phyloP scores from a whole-genome alignment of 805 yeast species.

The Candida nanaspora region DNA sequence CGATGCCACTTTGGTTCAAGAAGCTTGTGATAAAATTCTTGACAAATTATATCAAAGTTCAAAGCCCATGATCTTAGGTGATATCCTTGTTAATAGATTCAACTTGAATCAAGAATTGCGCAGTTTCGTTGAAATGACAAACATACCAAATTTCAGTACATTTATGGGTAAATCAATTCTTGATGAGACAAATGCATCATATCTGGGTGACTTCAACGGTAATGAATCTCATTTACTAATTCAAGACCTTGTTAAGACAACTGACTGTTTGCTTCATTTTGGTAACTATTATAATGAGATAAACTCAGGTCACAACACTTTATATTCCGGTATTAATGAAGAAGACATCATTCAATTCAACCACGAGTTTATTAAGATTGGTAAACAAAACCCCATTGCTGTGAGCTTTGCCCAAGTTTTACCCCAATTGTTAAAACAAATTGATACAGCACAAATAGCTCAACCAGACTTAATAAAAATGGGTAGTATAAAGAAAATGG shows the following conservation, averaged over 20 bases:
- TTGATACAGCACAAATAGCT: constrained; percentile 20
- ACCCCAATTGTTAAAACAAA: constrained; percentile 28
- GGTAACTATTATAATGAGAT: constrained; percentile 67
- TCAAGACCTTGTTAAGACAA: constrained; percentile 36
- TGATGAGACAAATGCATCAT: constrained; percentile 32
- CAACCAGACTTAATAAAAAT: too few relatives aligned
- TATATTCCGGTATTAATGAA: constrained; percentile 30
- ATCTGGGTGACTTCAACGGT: constrained; percentile 59
- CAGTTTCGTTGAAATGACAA: constrained; percentile 21
- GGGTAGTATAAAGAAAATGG: constrained; percentile 5
- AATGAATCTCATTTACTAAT: constrained; percentile 42
- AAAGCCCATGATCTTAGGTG: constrained; percentile 65
- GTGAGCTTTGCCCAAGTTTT: constrained; percentile 47
- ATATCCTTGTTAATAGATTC: constrained; percentile 61
- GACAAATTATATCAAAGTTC: constrained; percentile 41
- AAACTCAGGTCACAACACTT: constrained; percentile 58
- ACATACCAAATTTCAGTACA: constrained; percentile 38
- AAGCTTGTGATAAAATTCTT: constrained; percentile 30
- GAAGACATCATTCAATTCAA: constrained; percentile 27
- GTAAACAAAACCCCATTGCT: constrained; percentile 7
- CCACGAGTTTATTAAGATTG: constrained; percentile 33
- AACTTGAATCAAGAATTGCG: constrained; percentile 38
- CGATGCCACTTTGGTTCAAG: not conserved
- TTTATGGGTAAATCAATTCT: constrained; percentile 32
- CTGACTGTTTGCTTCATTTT: constrained; percentile 64